phyloP scores from a whole-genome alignment of 805 yeast genomes.

The Myxozyma mucilagina region DNA sequence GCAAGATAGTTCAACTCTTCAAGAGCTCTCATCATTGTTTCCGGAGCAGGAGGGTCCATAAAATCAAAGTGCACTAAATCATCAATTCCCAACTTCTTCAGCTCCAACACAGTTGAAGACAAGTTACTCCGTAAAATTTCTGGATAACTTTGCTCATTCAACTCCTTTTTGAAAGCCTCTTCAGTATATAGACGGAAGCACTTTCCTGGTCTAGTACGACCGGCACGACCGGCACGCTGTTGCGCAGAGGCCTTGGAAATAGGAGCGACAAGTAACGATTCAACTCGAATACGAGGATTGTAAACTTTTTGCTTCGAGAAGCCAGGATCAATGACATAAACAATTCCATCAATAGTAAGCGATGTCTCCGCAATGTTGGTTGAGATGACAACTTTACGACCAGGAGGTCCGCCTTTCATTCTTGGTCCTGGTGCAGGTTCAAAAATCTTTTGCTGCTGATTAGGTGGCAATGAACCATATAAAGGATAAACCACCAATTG shows the following conservation, averaged over 20 bases:
- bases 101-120: slow-evolving; percentile 86
- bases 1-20: slow-evolving; percentile 90
- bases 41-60: slow-evolving; percentile 99
- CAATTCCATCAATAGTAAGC: slow-evolving; percentile 94
- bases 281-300: slow-evolving; percentile 94
- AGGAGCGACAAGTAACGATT: slow-evolving; percentile 90
- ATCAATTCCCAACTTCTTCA: slow-evolving; percentile 91
- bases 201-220: slow-evolving; percentile 98
- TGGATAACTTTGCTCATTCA: slow-evolving; percentile 93
- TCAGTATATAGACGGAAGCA: slow-evolving; percentile 96
- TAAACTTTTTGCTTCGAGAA: slow-evolving; percentile 95
- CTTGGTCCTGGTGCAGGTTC: slow-evolving; percentile 82
- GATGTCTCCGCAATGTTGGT: slow-evolving; percentile 98
- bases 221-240: slow-evolving; percentile 99
- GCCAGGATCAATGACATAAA: slow-evolving; percentile 96
- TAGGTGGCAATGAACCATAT: slow-evolving; percentile 95
- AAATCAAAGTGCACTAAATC: slow-evolving; percentile 97
- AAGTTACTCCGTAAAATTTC: slow-evolving; percentile 90
- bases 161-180: slow-evolving; percentile 90
- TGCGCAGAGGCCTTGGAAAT: slow-evolving; percentile 97
- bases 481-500: slow-evolving; percentile 87
- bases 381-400: slow-evolving; percentile 87
- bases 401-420: slow-evolving; percentile 79
- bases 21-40: slow-evolving; percentile 98
- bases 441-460: slow-evolving; percentile 90